These are phyloP conservation scores for Cicer cuneatum DNA, from an alignment of 306 rosid species.

Conservation along the genomic window DNA sequence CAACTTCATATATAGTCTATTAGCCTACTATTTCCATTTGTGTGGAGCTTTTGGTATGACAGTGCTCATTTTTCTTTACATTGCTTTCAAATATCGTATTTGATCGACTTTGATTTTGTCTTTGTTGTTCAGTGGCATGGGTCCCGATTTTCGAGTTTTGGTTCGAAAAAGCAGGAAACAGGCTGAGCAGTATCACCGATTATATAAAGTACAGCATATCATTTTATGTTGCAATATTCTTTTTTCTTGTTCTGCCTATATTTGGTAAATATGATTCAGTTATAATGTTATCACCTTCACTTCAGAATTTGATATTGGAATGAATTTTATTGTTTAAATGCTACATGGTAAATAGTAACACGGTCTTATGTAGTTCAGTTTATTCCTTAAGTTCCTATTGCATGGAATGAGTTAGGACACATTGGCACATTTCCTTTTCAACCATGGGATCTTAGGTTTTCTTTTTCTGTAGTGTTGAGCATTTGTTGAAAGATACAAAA, in stretches of 20 bases:
- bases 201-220: slow-evolving; percentile 67
- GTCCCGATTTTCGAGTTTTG: slow-evolving; percentile 94
- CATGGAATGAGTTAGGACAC: background rate
- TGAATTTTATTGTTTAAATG: background rate
- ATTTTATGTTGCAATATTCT: slow-evolving; percentile 14
- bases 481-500: background rate
- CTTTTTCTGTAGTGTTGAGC: background rate
- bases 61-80: slow-evolving; percentile 22
- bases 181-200: slow-evolving; percentile 86
- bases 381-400: slow-evolving; percentile 16
- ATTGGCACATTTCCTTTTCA: background rate
- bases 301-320: background rate
- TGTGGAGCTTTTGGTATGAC: slow-evolving; percentile 11
- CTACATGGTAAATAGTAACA: background rate
- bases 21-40: slow-evolving; percentile 28
- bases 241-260: background rate
- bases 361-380: background rate
- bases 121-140: slow-evolving; percentile 78
- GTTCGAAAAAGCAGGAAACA: slow-evolving; percentile 97
- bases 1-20: background rate
- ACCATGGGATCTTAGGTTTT: slow-evolving; percentile 8
- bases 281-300: background rate
- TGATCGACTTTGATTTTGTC: slow-evolving; percentile 35
- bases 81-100: background rate
- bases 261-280: background rate